Base-by-base conservation (phyloP, 2,329 filamentous ascomycete species). In the Phoma herbarum region DNA sequence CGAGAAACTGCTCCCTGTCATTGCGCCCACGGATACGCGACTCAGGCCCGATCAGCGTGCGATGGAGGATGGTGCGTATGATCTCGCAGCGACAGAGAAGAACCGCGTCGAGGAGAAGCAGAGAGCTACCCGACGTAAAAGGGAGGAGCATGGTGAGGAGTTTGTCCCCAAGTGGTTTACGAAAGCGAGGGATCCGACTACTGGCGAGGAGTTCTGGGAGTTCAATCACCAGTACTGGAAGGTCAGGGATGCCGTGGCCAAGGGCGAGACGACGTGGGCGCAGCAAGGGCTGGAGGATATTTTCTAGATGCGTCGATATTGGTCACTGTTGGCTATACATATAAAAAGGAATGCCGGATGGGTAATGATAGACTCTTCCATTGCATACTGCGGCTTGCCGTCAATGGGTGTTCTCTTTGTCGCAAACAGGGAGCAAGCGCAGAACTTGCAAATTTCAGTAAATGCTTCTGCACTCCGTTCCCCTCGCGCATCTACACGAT, bases 21-120 rank as follows among this genome's bases (percentile, higher is more conserved):
- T 99, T 16, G 91, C 95, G 35, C 95, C 95, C 0, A 99, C 95
- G 0, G 95, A 99, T 76, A 96, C 94, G 1, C 85, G 95, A n/a
- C 82, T 97, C 29, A 85, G 95, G 28, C 94, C 95, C 0, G 95
- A 99, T 77, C 95, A 99, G 80, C 86, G 95, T 11, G 95, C 95
- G 2, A 99, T 99, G 95, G 95, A 99, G 76, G 93, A 98, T 61
- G 95, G 94, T n/a, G 87, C 93, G 78, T 99, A 99, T 73, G 94
- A 98, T 71, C 84, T 95, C 59, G 95, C 95, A 1, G 95, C 94
- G 0, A 86, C 86, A 5, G 95, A 99, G 82, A 99, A 99, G 86
- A 95, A 94, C 72, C 85, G 95, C 1, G 86, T 99, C 0, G 95
- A 99, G 78, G 91, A 97, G 80, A 93, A 89, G 64, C 95, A 99